These are phyloP conservation scores for Plenodomus lindquistii DNA, from an alignment of 2,329 filamentous ascomycete genomes.

Conservation along the genomic window DNA sequence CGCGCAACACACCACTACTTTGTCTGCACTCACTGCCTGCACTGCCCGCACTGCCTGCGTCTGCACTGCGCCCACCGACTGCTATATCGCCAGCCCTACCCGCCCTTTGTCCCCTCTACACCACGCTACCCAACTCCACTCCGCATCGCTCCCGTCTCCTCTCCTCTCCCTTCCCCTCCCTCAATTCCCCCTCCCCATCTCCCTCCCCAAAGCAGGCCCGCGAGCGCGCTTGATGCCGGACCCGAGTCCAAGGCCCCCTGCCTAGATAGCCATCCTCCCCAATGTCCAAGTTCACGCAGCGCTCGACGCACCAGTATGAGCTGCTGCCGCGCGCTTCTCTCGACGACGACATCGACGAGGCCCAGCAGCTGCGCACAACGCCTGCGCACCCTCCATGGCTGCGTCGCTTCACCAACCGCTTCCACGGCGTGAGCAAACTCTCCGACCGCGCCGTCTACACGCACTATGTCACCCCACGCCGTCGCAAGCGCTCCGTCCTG, in stretches of 20 bases:
- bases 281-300: constrained; percentile 24
- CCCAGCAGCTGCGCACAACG: constrained; percentile 15
- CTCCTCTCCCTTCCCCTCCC: too few species aligned
- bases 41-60: background rate
- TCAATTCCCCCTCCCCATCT: background rate
- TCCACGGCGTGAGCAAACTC: constrained; percentile 32
- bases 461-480: constrained; percentile 39
- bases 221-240: constrained; percentile 9
- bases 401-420: constrained; percentile 15
- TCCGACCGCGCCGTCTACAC: constrained; percentile 34
- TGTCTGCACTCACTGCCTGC: background rate
- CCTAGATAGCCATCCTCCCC: constrained; percentile 3
- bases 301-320: constrained; percentile 36
- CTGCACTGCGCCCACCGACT: background rate
- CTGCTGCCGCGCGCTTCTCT: constrained; percentile 35
- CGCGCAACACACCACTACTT: background rate
- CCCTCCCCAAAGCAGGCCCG: background rate
- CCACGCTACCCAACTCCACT: too few species aligned
- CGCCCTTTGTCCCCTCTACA: too few species aligned
- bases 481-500: constrained; percentile 35
- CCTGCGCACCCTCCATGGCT: constrained; percentile 31
- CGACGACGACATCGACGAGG: constrained; percentile 26
- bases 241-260: constrained; percentile 9
- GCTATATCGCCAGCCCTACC: background rate
- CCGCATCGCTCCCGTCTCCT: background rate